Evolutionary conservation across 2,329 filamentous ascomycete genomes (phyloP).

Genomic region (Cryphonectria carpinicola): DNA sequence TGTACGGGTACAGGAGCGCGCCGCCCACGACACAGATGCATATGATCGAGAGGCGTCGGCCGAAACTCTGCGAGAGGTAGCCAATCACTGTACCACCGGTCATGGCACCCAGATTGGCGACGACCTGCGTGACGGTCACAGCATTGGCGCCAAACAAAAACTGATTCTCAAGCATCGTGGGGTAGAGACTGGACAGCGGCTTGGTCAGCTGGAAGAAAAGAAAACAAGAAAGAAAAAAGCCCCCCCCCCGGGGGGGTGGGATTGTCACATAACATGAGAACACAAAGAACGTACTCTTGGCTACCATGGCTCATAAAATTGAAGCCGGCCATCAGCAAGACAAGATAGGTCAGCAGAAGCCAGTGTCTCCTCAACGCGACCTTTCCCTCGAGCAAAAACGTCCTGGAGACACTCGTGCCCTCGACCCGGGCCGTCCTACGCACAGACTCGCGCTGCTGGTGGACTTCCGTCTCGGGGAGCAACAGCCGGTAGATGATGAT

Average conservation of each 20-base stretch:
- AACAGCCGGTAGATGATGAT: slow-evolving; percentile 79
- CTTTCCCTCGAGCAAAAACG: slow-evolving; percentile 77
- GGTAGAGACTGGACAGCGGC: slow-evolving; percentile 48
- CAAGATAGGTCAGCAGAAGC: slow-evolving; percentile 78
- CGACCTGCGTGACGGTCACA: slow-evolving; percentile 72
- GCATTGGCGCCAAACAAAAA: slow-evolving; percentile 55
- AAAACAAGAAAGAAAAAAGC: too few species aligned
- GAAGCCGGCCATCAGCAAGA: slow-evolving; percentile 87
- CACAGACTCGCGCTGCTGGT: slow-evolving; percentile 66
- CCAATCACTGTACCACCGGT: slow-evolving; percentile 68
- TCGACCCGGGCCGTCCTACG: slow-evolving; percentile 44
- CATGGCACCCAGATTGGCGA: slow-evolving; percentile 74
- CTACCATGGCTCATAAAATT: slow-evolving; percentile 89
- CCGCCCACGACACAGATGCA: slow-evolving; percentile 67
- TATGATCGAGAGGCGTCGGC: slow-evolving; percentile 71
- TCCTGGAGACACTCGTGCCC: slow-evolving; percentile 57
- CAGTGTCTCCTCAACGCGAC: slow-evolving; percentile 80
- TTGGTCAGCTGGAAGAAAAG: not conserved
- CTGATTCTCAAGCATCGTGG: slow-evolving; percentile 62
- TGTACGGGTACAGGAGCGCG: slow-evolving; percentile 82
- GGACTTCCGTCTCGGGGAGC: slow-evolving; percentile 79
- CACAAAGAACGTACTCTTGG: slow-evolving; percentile 45
- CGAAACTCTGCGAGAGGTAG: slow-evolving; percentile 70
- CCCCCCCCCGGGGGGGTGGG: too few species aligned
- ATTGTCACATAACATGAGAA: not conserved